Evolutionary conservation across 768 basidiomycete species (phyloP), one percentile per base, ranked within the genome.

Genomic region (Lactarius vividus): DNA sequence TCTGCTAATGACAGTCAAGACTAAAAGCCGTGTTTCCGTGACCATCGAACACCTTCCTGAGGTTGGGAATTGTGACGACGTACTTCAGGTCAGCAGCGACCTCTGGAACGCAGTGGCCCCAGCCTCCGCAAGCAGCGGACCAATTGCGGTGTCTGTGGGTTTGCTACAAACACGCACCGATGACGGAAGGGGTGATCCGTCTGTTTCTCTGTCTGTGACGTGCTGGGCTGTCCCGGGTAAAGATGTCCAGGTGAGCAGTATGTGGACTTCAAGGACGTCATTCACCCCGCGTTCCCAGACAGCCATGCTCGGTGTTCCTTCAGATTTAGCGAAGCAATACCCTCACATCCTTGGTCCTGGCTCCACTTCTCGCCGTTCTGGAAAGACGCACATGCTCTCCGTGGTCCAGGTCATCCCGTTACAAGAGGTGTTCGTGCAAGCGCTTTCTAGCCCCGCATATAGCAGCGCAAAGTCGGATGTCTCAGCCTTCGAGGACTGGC

Each of bases 161-260:
- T 39, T 59, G 31, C 42, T 52, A 53, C 54, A 46, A 29, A 42
- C 54, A 26, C 56, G 39, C 20, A 46, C 33, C 3, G 57, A 35
- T 52, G 18, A 39, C 35, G 40, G 31, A 8, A 66, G 56, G 1
- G 35, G 39, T 18, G 54, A 49, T 10, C n/a, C 59, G 42, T 61
- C 70, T 46, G 46, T 62, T 52, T 40, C 68, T 4, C 62, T 53
- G 28, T 64, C 66, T 31, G 59, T 80, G 60, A 72, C 63, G 6
- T 81, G 78, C 65, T 78, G 79, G 77, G 79, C 77, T 53, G 57
- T 70, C 40, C 61, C 44, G 33, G 75, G 76, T 72, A 74, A 78
- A n/a, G 72, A 75, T 71, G 85, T 85, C 42, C 66, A 77, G 70
- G 28, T 61, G 20, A 54, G 66, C 33, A 2, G 28, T 35, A 7